Evolutionary conservation across 441 rosid species (phyloP).

Genomic region (Croton laevigatus): DNA sequence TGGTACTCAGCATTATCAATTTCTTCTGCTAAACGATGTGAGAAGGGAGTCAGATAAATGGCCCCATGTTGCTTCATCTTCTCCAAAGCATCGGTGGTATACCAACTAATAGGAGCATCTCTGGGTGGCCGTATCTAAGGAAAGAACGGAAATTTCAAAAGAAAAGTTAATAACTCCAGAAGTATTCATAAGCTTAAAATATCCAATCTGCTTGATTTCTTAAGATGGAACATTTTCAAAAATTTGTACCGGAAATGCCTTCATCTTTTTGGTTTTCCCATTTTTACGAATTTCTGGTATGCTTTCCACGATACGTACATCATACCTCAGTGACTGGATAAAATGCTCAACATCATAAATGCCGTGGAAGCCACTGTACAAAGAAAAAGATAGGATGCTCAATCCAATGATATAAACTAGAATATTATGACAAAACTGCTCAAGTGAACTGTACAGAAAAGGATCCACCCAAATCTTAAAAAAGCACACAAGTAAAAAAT

Average conservation of each 20-base stretch:
- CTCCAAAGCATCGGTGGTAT: conserved; percentile 68
- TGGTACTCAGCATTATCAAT: conserved; percentile 85
- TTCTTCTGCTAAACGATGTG: conserved; percentile 97
- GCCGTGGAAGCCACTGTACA: conserved; percentile 84
- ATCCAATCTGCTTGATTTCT: background rate
- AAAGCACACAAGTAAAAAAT: background rate
- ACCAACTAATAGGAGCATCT: conserved; percentile 93
- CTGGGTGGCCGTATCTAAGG: conserved; percentile 80
- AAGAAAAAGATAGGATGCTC: conserved; percentile 19
- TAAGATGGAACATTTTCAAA: conserved; percentile 1
- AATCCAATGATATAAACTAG: conserved; percentile 5
- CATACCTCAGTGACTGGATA: conserved; percentile 71
- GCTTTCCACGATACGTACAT: conserved; percentile 82
- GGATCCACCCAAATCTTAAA: background rate
- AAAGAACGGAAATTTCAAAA: conserved; percentile 11
- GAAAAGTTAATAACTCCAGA: conserved; percentile 2
- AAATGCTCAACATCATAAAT: conserved; percentile 94
- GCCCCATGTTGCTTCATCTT: conserved; percentile 95
- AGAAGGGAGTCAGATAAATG: conserved; percentile 91
- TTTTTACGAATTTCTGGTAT: conserved; percentile 82
- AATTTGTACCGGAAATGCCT: conserved; percentile 69
- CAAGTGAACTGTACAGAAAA: background rate
- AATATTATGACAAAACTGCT: background rate
- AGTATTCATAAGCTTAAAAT: conserved; percentile 11
- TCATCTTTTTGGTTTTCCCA: conserved; percentile 85